phyloP scores from a whole-genome alignment of 2,329 filamentous ascomycete genomes.

The Claviceps fusiformis region DNA sequence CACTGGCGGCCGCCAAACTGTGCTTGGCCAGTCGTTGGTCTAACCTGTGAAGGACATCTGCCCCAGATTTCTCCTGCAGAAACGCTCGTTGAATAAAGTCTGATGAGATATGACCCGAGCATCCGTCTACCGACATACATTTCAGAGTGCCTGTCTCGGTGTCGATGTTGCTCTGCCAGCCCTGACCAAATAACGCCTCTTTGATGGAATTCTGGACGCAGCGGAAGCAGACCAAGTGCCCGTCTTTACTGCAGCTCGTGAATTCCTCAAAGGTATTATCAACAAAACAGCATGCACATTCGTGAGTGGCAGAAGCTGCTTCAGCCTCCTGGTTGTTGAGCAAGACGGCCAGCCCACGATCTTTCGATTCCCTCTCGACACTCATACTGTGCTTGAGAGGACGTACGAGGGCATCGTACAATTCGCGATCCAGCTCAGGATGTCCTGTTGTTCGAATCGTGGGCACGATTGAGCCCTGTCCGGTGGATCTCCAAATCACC shows the following conservation, averaged over 20 bases:
- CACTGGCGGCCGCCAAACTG: slow-evolving; percentile 54
- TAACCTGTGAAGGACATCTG: slow-evolving; percentile 59
- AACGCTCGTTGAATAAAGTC: slow-evolving; percentile 62
- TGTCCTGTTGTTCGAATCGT: slow-evolving; percentile 53
- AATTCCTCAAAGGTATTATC: slow-evolving; percentile 60
- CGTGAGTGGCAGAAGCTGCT: slow-evolving; percentile 40
- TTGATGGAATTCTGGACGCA: slow-evolving; percentile 73
- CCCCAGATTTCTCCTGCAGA: slow-evolving; percentile 51
- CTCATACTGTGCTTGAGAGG: slow-evolving; percentile 35
- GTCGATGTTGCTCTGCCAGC: slow-evolving; percentile 73
- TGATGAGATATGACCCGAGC: slow-evolving; percentile 57
- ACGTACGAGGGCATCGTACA: slow-evolving; percentile 42
- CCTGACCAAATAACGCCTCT: slow-evolving; percentile 86
- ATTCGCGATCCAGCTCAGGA: slow-evolving; percentile 47
- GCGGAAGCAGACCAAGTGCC: slow-evolving; percentile 65
- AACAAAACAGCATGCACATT: slow-evolving; percentile 69
- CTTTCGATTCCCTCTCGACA: slow-evolving; percentile 32
- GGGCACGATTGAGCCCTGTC: slow-evolving; percentile 42
- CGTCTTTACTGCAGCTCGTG: slow-evolving; percentile 52
- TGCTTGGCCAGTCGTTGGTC: slow-evolving; percentile 70
- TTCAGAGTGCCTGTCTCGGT: slow-evolving; percentile 57
- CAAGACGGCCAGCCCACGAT: slow-evolving; percentile 37
- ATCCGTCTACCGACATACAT: slow-evolving; percentile 75
- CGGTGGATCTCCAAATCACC: slow-evolving; percentile 45
- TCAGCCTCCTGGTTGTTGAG: slow-evolving; percentile 48